Evolutionary conservation across 2,329 filamentous ascomycete genomes (phyloP).

Genomic region (Pseudonectria foliicola): DNA sequence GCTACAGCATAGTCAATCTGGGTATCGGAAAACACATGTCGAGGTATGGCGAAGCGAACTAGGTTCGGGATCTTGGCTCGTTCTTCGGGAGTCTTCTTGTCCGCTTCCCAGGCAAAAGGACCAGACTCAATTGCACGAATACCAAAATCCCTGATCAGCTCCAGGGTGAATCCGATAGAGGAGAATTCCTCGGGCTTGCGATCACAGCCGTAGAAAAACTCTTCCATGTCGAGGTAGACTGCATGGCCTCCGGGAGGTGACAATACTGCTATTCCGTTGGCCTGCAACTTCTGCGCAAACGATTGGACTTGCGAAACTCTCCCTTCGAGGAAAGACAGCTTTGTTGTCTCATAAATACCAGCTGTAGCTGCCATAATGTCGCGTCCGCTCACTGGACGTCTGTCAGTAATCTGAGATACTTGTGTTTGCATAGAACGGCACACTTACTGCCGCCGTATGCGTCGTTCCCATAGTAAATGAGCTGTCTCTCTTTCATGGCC

Average conservation of each 20-base stretch:
- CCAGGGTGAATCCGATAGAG: not conserved
- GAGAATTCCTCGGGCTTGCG: not conserved
- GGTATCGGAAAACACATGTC: not conserved
- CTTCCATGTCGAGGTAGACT: conserved; percentile 1
- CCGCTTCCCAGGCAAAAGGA: conserved; percentile 1
- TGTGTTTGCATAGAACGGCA: not conserved
- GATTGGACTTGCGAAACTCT: conserved; percentile 1
- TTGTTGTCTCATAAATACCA: conserved; percentile 1
- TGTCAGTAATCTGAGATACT: not conserved
- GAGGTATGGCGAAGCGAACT: not conserved
- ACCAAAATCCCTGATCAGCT: not conserved
- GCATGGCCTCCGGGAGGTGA: not conserved
- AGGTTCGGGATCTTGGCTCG: conserved; percentile 1
- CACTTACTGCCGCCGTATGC: conserved; percentile 1
- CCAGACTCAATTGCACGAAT: not conserved
- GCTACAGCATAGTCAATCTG: conserved; percentile 1
- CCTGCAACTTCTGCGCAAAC: not conserved
- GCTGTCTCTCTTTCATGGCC: not conserved
- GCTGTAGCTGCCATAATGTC: conserved; percentile 1
- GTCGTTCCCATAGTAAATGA: not conserved
- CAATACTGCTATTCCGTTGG: not conserved
- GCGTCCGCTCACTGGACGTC: conserved; percentile 1
- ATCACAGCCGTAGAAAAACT: conserved; percentile 1
- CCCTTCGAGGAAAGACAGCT: conserved; percentile 1
- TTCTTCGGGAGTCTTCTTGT: conserved; percentile 1